Conservation (phyloP, 2,329 filamentous ascomycete genomes). For the Arthroderma sp. region DNA sequence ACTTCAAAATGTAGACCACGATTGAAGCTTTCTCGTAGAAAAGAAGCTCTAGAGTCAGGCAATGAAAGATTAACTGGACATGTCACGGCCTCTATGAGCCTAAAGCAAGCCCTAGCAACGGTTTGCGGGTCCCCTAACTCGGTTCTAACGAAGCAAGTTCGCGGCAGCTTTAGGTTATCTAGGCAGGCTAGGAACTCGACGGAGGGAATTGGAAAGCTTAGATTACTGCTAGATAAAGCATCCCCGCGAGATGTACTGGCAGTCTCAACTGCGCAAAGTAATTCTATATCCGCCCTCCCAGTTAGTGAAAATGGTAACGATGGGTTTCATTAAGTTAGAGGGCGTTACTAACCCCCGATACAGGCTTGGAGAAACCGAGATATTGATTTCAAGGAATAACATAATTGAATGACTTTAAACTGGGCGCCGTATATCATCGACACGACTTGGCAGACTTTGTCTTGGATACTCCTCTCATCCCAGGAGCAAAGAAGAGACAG, state of each 20-base stretch:
- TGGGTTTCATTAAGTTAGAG: background rate
- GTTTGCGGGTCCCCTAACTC: slow-evolving; percentile 22
- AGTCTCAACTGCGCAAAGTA: slow-evolving; percentile 20
- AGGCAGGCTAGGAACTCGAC: slow-evolving; percentile 22
- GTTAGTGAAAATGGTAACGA: background rate
- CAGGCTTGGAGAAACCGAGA: slow-evolving; percentile 26
- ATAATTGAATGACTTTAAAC: slow-evolving; percentile 23
- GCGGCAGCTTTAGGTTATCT: slow-evolving; percentile 23
- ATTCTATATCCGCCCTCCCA: slow-evolving; percentile 15
- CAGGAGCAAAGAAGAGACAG: slow-evolving; percentile 36
- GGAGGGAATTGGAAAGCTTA: slow-evolving; percentile 17
- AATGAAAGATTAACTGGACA: slow-evolving; percentile 11
- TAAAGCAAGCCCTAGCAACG: slow-evolving; percentile 19
- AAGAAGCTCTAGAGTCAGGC: slow-evolving; percentile 15
- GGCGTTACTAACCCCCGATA: slow-evolving; percentile 28
- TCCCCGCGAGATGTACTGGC: background rate
- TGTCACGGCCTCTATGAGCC: slow-evolving; percentile 24
- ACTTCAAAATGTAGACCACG: slow-evolving; percentile 26
- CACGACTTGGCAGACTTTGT: slow-evolving; percentile 28
- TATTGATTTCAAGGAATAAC: slow-evolving; percentile 21
- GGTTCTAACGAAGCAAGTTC: slow-evolving; percentile 19
- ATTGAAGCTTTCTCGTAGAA: slow-evolving; percentile 24
- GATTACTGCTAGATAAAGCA: background rate
- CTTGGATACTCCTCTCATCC: slow-evolving; percentile 31
- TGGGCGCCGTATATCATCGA: slow-evolving; percentile 24